These are phyloP conservation scores for Stevia rebaudiana DNA, from an alignment of 140 eudicot species.

Conservation along the genomic window DNA sequence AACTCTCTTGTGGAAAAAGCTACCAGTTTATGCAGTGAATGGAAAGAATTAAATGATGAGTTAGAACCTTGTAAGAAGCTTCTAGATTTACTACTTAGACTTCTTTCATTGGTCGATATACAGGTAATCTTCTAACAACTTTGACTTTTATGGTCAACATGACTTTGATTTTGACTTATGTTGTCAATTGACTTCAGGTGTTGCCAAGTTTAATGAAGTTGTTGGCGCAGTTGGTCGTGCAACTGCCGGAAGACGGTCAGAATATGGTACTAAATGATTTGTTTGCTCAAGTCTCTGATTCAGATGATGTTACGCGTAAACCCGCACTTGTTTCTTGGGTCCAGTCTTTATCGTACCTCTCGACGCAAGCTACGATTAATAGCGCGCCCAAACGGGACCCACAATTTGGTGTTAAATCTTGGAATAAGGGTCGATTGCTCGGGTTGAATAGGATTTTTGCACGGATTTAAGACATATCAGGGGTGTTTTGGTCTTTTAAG, in stretches of 20 bases:
- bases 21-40: conserved; percentile 44
- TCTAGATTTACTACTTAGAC: conserved; percentile 66
- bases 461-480: conserved; percentile 30
- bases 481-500: neutral
- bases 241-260: conserved; percentile 63
- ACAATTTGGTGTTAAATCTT: conserved; percentile 19
- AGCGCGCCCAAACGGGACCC: conserved; percentile 15
- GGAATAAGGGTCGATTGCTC: conserved; percentile 29
- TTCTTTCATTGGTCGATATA: conserved; percentile 71
- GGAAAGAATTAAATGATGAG: conserved; percentile 66
- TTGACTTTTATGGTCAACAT: neutral
- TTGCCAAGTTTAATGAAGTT: conserved; percentile 82
- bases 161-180: neutral
- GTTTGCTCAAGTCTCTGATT: conserved; percentile 78
- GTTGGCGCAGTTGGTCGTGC: conserved; percentile 57
- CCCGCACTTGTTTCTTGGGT: conserved; percentile 83
- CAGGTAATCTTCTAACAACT: conserved; percentile 43
- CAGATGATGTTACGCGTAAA: conserved; percentile 88
- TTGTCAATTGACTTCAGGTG: conserved; percentile 38
- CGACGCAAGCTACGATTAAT: conserved; percentile 43
- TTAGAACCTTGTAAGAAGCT: conserved; percentile 73
- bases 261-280: conserved; percentile 64
- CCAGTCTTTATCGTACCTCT: conserved; percentile 81
- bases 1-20: conserved; percentile 68
- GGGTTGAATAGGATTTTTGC: conserved; percentile 45